Conservation (phyloP, 306 rosid genomes). For the Ormosia semicastrata region DNA sequence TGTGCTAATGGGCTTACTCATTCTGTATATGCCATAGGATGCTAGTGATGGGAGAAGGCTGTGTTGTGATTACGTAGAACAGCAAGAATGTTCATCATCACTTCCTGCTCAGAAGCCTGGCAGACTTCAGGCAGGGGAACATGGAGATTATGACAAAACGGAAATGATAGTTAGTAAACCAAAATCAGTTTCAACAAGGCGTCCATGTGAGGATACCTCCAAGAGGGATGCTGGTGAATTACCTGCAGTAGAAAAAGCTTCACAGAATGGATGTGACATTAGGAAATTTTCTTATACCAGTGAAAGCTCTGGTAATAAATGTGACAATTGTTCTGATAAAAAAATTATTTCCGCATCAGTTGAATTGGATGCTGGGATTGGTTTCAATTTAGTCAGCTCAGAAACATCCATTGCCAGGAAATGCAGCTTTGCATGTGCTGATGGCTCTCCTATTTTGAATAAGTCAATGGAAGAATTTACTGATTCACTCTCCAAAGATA, state of each 20-base stretch:
- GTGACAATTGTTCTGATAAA: neutral
- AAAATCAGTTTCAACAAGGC: neutral
- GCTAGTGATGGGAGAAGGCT: neutral
- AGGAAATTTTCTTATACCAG: neutral
- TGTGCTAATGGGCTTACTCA: too few species aligned
- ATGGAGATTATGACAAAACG: neutral
- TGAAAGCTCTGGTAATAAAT: neutral
- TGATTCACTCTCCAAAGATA: conserved; percentile 20
- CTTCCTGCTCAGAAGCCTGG: conserved; percentile 8
- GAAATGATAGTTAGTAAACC: neutral
- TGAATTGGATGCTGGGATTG: neutral
- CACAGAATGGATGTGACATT: neutral
- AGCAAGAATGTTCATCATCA: conserved; percentile 13
- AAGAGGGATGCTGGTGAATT: neutral
- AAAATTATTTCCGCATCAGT: neutral
- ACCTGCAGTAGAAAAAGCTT: conserved; percentile 14
- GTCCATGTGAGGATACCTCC: conserved; percentile 1
- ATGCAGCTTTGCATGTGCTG: conserved; percentile 12
- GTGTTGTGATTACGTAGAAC: neutral
- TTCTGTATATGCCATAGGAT: neutral
- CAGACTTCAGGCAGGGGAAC: neutral
- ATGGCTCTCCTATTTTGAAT: neutral
- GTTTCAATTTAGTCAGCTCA: neutral
- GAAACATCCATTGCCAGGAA: conserved; percentile 13
- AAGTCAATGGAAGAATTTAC: conserved; percentile 24